phyloP scores from a whole-genome alignment of 176 grass and related monocot genomes.

The Phyllostachys edulis region DNA sequence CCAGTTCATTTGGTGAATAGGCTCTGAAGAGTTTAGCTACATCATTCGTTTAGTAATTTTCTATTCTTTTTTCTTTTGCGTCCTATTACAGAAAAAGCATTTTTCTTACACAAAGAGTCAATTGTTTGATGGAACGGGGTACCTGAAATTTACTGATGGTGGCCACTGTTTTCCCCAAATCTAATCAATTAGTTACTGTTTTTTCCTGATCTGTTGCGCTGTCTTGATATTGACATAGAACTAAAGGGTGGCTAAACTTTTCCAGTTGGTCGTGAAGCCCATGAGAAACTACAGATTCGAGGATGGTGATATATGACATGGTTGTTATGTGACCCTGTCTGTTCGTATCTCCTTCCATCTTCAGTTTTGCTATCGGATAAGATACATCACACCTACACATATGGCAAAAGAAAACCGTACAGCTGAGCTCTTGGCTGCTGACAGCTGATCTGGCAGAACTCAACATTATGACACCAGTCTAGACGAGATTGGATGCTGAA shows the following conservation, averaged over 20 bases:
- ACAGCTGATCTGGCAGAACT: neutral
- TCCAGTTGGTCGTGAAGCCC: neutral
- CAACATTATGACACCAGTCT: neutral
- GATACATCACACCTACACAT: neutral
- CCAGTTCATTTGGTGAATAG: neutral
- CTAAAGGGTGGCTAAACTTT: neutral
- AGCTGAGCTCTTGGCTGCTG: neutral
- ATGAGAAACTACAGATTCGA: neutral
- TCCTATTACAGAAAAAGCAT: constrained; percentile 5
- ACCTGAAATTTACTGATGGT: constrained; percentile 12
- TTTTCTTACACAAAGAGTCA: neutral
- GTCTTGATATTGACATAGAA: constrained; percentile 4
- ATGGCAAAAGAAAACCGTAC: neutral
- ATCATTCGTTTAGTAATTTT: neutral
- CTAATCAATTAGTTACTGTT: neutral
- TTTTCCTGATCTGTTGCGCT: constrained; percentile 3
- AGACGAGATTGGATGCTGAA: neutral
- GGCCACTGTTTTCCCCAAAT: neutral
- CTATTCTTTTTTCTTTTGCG: neutral
- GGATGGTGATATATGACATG: neutral
- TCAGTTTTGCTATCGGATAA: neutral
- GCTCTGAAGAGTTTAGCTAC: neutral
- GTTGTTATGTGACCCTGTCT: neutral
- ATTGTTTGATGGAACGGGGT: neutral
- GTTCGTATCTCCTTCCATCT: neutral